Percentiles rank a stretch among this genome's conserved stretches.
phyloP scores from a whole-genome alignment of 2,329 filamentous ascomycete species.

The Escovopsis sp. region DNA sequence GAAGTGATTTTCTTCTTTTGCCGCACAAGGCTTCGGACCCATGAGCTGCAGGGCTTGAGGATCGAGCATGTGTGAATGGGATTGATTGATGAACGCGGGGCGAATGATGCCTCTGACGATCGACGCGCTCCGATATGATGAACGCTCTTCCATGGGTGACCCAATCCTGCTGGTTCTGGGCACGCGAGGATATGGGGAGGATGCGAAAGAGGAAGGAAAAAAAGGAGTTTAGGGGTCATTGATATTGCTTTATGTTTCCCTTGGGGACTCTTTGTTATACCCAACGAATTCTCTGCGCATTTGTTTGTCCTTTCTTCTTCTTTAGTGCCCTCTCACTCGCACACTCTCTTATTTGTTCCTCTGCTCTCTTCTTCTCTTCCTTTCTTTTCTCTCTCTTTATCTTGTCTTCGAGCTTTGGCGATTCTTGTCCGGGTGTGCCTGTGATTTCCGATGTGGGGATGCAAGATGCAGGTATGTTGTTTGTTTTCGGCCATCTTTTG shows the following conservation, averaged over 20 bases:
- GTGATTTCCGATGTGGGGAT: too few species aligned
- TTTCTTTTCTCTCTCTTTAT: too few species aligned
- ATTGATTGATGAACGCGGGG: background rate
- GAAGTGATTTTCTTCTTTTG: background rate
- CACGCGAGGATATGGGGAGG: conserved; percentile 1
- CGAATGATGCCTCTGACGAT: background rate
- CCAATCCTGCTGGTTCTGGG: too few species aligned
- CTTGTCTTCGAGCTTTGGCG: too few species aligned
- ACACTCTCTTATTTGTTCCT: background rate
- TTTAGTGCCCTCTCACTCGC: too few species aligned
- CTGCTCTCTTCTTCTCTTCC: background rate
- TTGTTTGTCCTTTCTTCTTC: conserved; percentile 2
- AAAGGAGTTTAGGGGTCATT: conserved; percentile 7
- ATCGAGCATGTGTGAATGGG: too few species aligned
- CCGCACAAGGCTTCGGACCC: too few species aligned
- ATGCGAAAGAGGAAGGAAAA: background rate
- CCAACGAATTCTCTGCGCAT: conserved; percentile 5
- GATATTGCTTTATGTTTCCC: conserved; percentile 5
- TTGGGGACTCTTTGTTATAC: conserved; percentile 6
- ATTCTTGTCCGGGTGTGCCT: too few species aligned
- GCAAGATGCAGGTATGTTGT: too few species aligned
- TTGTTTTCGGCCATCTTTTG: too few species aligned
- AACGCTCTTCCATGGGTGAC: too few species aligned
- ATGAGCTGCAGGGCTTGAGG: too few species aligned
- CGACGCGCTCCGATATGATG: background rate